Evolutionary conservation across 1,284 basidiomycete genomes (phyloP).

Genomic region (Vanrija humicola): DNA sequence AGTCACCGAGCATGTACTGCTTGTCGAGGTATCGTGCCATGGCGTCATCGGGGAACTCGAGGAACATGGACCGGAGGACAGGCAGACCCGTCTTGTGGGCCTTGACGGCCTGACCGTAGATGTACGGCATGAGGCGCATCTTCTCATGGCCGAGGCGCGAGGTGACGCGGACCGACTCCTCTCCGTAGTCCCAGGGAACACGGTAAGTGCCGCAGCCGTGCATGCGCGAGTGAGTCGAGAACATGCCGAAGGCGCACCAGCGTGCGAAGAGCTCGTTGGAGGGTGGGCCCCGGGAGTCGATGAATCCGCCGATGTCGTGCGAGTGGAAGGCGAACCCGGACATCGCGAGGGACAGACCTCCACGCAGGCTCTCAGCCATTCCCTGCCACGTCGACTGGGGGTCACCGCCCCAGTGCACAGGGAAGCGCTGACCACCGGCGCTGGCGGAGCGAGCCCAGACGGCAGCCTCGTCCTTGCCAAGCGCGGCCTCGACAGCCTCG

Average conservation of each 20-base stretch:
- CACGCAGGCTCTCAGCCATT: slow-evolving; percentile 69
- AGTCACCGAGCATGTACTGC: slow-evolving; percentile 64
- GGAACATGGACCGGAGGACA: slow-evolving; percentile 66
- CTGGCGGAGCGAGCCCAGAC: slow-evolving; percentile 65
- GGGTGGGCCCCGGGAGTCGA: slow-evolving; percentile 48
- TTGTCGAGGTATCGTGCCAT: slow-evolving; percentile 63
- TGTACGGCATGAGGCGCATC: slow-evolving; percentile 68
- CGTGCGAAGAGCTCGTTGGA: slow-evolving; percentile 61
- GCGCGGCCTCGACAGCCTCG: slow-evolving; percentile 57
- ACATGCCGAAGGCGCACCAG: slow-evolving; percentile 61
- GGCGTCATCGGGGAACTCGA: slow-evolving; percentile 66
- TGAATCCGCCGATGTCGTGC: slow-evolving; percentile 70
- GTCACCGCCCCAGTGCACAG: slow-evolving; percentile 63
- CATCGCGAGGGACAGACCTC: slow-evolving; percentile 61
- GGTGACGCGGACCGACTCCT: slow-evolving; percentile 63
- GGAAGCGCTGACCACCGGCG: slow-evolving; percentile 63
- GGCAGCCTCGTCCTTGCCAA: slow-evolving; percentile 63
- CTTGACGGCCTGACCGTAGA: slow-evolving; percentile 63
- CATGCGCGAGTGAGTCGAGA: slow-evolving; percentile 56
- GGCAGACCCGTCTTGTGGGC: slow-evolving; percentile 60
- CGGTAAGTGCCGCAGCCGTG: slow-evolving; percentile 69
- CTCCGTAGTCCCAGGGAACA: slow-evolving; percentile 71
- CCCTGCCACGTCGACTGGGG: slow-evolving; percentile 73
- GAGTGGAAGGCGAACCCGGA: slow-evolving; percentile 69
- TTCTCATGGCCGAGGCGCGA: slow-evolving; percentile 63